phyloP scores from a whole-genome alignment of 495 filamentous ascomycete genomes.

The Aspergillus heteromorphus region DNA sequence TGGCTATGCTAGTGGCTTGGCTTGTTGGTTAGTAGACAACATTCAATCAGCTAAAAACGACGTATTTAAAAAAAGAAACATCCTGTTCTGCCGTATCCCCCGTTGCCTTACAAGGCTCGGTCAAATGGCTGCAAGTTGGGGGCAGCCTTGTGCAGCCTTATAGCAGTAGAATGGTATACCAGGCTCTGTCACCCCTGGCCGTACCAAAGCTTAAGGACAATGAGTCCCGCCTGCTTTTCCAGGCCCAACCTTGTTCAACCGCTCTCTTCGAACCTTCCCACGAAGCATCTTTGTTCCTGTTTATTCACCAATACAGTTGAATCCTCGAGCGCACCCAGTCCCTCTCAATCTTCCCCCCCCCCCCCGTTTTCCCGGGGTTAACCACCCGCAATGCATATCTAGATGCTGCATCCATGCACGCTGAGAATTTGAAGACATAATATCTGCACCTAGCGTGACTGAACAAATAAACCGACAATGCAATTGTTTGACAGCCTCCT shows the following conservation, averaged over 20 bases:
- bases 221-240: neutral
- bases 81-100: neutral
- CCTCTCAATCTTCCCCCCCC: neutral
- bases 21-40: too few relatives aligned
- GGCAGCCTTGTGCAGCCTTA: neutral
- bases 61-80: too few relatives aligned
- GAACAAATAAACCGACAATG: neutral
- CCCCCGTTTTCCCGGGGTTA: neutral
- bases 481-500: neutral
- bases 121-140: neutral
- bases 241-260: neutral
- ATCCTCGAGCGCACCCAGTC: neutral
- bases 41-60: too few relatives aligned
- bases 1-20: too few relatives aligned
- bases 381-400: neutral
- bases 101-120: neutral
- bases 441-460: neutral
- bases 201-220: slow-evolving; percentile 1
- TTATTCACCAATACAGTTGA: neutral
- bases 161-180: too few relatives aligned
- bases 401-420: neutral
- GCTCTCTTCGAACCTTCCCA: neutral
- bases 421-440: neutral
- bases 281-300: neutral
- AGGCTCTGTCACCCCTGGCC: too few relatives aligned